Conservation (phyloP, 306 rosid genomes). For the Corylus americana region DNA sequence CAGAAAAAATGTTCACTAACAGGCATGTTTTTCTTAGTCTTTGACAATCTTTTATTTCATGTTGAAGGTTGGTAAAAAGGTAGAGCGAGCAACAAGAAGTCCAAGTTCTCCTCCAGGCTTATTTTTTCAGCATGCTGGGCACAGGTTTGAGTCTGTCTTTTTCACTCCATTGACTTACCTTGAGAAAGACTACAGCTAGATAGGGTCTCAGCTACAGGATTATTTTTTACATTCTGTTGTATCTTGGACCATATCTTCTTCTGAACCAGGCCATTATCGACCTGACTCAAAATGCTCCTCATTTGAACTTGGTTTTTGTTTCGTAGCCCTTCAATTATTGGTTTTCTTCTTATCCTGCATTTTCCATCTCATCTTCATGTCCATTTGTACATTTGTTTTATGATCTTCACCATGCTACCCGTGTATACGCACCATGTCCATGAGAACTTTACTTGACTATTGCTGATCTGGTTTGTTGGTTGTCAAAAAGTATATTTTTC, state of each 20-base stretch:
- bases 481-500: not conserved
- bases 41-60: conserved; percentile 18
- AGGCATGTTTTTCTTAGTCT: not conserved
- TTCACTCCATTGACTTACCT: not conserved
- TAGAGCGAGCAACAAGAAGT: conserved; percentile 66
- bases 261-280: not conserved
- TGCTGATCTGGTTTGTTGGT: not conserved
- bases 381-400: not conserved
- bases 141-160: conserved; percentile 57
- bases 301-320: conserved; percentile 1
- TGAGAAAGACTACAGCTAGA: not conserved
- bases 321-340: not conserved
- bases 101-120: conserved; percentile 72
- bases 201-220: not conserved
- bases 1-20: not conserved
- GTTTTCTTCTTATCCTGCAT: not conserved
- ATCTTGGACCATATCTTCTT: conserved; percentile 6
- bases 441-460: not conserved
- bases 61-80: conserved; percentile 73
- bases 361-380: not conserved
- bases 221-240: not conserved
- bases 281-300: not conserved
- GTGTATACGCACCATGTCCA: not conserved
- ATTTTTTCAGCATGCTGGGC: conserved; percentile 99
- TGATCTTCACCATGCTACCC: too few species aligned